Base-by-base conservation (phyloP, 495 filamentous ascomycete genomes). In the Rostrohypoxylon terebratum region DNA sequence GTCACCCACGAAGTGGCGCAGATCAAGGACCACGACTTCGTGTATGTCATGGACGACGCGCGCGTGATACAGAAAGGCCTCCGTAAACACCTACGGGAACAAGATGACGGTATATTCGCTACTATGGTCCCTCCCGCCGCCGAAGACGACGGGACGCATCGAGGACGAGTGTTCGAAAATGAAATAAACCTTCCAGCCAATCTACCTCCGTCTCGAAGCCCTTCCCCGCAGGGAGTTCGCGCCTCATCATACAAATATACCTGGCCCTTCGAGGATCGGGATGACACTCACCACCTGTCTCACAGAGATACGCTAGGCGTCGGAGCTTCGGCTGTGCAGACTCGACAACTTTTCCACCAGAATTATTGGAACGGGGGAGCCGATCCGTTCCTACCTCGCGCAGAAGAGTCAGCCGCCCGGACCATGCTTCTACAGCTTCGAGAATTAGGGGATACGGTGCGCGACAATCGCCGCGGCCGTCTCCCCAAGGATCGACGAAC, bases 1-100 rank as follows among this genome's bases (percentile, higher is more conserved):
- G 93, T 98, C 74, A 98, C 96, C 0, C 96, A 98, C 73, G 94
- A 98, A 68, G 90, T 94, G 53, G 87, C 90, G 0, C 92, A 96
- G 57, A 96, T 99, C 38, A 80, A 80, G 23, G 84, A 88, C 0
- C 71, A 88, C 16, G 94, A 98, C 61, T 95, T 89, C 74, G 86
- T 94, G 1, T 98, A 96, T 67, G 86, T 97, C 0, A 79, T 99
- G 53, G 91, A 96, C 47, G 76, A 89, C 10, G 93, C 93, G 0
- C 73, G 70, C 1, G 83, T 97, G 4, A 86, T 91, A 2, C 87
- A 96, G 72, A 81, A 91, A 67, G 96, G 95, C 0, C 71, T 80
- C 33, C 73, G 78, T n/a, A 76, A 72, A 36, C 77, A 82, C 4
- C 60, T 90, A 1, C 57, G 53, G 8, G 23, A 61, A 33, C 74